Evolutionary conservation across 257 asterid species (phyloP).

Genomic region (Echites panduratus): DNA sequence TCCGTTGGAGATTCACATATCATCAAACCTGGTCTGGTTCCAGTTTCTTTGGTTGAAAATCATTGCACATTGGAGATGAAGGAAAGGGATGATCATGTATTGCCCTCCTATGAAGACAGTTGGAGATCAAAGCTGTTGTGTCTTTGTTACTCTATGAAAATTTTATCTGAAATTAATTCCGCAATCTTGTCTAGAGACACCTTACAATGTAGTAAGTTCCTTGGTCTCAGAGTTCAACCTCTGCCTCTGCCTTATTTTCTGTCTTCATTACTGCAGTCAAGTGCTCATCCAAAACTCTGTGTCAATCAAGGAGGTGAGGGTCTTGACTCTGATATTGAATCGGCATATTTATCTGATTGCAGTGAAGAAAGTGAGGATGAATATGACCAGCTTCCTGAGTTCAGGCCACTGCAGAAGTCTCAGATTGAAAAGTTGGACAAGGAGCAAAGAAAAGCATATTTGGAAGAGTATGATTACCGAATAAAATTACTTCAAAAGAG

Average conservation of each 20-base stretch:
- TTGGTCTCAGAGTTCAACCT: slow-evolving; percentile 22
- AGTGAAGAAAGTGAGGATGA: slow-evolving; percentile 24
- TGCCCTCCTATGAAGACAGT: slow-evolving; percentile 35
- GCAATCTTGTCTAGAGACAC: slow-evolving; percentile 16
- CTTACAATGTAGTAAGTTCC: slow-evolving; percentile 6
- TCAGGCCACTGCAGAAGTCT: slow-evolving; percentile 18
- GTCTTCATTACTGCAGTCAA: slow-evolving; percentile 36
- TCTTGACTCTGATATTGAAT: slow-evolving; percentile 26
- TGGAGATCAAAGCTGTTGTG: slow-evolving; percentile 59
- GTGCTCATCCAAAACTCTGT: slow-evolving; percentile 27
- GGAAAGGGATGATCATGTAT: slow-evolving; percentile 24
- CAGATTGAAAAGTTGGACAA: slow-evolving; percentile 17
- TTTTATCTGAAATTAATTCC: slow-evolving; percentile 45
- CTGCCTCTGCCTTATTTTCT: slow-evolving; percentile 25
- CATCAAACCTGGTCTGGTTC: slow-evolving; percentile 28
- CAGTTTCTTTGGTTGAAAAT: slow-evolving; percentile 61
- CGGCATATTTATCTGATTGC: slow-evolving; percentile 19
- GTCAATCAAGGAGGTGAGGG: slow-evolving; percentile 20
- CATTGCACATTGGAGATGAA: slow-evolving; percentile 17
- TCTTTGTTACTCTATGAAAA: slow-evolving; percentile 59
- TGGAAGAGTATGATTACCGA: slow-evolving; percentile 21
- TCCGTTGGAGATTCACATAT: slow-evolving; percentile 24
- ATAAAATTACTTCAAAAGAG: slow-evolving; percentile 17
- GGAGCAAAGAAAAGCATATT: slow-evolving; percentile 20
- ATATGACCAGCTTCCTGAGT: slow-evolving; percentile 21